Base-by-base conservation (phyloP, 306 rosid genomes). In the Begonia loranthoides region DNA sequence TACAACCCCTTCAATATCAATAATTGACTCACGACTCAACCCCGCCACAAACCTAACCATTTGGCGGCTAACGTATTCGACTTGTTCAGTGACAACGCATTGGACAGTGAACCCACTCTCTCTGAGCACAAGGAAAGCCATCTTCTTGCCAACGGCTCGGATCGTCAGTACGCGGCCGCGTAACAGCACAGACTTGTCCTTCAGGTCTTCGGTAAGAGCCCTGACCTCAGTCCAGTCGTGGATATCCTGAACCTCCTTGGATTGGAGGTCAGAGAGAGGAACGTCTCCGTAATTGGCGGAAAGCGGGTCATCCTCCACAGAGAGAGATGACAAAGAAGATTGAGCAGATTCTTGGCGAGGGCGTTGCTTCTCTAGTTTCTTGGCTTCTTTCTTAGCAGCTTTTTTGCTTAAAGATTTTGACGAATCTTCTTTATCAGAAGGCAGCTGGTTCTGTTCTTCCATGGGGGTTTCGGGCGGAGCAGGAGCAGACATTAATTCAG, bases 311-410 rank as follows among this genome's bases (percentile, higher is more conserved):
- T 63, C 81, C 45, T 78, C 92, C 11, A 84, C 65, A 2, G 83
- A 47, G 9, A 78, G 73, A 8, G 68, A 19, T 15, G 69, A 72
- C 41, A 59, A 21, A 2, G 82, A 43, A 0, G 82, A 71, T 5
- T 72, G 53, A 0, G 84, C 59, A 2, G 72, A 61, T 33, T 90
- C 92, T 34, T 76, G 86, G 7, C 74, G 77, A 66, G 80, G 94
- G 51, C 92, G 94, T 10, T 69, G 79, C 76, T 92, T 92, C 24
- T 86, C 96, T 14, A 28, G 79, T 72, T 82, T 90, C 11, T 80
- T 90, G 5, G 94, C 92, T 57, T 90, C 99, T 59, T 86, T 90
- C 66, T 86, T 92, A 0, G 90, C 82, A 0, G 94, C 94, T 54
- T 83, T 92, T 66, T 92, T 92, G 89, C 94, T 92, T 1, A 56